A percentile compares a stretch with the other conserved stretches of the same genome.
Evolutionary conservation across 2,329 filamentous ascomycete species (phyloP).

Genomic region (Akanthomyces uredinophilus): DNA sequence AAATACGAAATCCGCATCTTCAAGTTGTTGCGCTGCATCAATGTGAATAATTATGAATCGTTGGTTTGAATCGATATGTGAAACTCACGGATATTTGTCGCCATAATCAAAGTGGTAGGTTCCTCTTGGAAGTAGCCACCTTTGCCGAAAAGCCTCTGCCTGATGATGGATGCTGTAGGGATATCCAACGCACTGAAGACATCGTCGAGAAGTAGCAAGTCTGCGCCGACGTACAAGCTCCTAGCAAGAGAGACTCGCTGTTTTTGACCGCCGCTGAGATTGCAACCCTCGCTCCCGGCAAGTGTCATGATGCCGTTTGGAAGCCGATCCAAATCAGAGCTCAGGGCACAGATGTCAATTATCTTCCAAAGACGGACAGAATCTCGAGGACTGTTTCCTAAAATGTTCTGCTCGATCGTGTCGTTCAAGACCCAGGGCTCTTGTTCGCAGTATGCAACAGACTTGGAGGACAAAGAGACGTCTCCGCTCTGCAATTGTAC

Average conservation of each 20-base stretch:
- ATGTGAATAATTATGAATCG: too few relatives aligned
- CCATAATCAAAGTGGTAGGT: slow-evolving; percentile 20
- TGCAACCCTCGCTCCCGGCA: slow-evolving; percentile 33
- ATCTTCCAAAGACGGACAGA: slow-evolving; percentile 25
- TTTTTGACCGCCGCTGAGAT: slow-evolving; percentile 27
- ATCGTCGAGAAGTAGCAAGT: slow-evolving; percentile 26
- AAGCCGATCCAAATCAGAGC: slow-evolving; percentile 24
- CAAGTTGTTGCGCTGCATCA: slow-evolving; percentile 16
- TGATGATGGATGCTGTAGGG: slow-evolving; percentile 17
- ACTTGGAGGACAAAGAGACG: background rate
- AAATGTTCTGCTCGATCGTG: slow-evolving; percentile 29
- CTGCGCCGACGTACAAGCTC: slow-evolving; percentile 23
- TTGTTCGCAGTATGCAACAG: slow-evolving; percentile 23
- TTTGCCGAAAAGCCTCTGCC: slow-evolving; percentile 17
- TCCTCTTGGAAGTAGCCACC: background rate
- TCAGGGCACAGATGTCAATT: slow-evolving; percentile 21
- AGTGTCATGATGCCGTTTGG: slow-evolving; percentile 28
- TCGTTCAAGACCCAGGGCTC: slow-evolving; percentile 26
- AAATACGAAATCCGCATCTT: background rate
- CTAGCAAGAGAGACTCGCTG: slow-evolving; percentile 20
- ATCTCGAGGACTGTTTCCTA: slow-evolving; percentile 19
- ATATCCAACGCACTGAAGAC: slow-evolving; percentile 28
- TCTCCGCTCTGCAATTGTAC: background rate
- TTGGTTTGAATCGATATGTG: too few relatives aligned
- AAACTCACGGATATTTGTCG: slow-evolving; percentile 16